These are phyloP conservation scores for Paraglomus occultum DNA, from an alignment of 192 early-diverging fungal genomes.

Conservation along the genomic window DNA sequence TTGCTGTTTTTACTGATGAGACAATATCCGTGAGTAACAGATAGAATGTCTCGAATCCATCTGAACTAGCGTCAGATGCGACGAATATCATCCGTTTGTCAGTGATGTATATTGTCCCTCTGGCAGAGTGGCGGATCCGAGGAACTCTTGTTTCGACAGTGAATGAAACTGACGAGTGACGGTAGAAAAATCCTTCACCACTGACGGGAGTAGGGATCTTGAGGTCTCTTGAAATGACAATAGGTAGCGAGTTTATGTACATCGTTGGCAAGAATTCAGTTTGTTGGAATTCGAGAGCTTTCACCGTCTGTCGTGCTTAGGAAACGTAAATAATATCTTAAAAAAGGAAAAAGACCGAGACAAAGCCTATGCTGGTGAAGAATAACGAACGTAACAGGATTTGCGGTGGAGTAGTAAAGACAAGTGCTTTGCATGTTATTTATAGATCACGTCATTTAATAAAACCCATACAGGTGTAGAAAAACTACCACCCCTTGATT, in stretches of 20 bases:
- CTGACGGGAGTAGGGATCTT: neutral
- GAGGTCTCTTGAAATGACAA: neutral
- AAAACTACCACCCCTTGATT: too few relatives aligned
- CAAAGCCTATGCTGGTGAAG: too few relatives aligned
- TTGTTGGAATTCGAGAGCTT: too few relatives aligned
- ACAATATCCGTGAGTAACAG: neutral
- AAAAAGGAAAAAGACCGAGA: too few relatives aligned
- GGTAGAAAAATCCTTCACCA: conserved; percentile 11
- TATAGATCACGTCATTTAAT: too few relatives aligned
- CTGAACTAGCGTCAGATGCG: neutral
- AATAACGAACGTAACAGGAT: too few relatives aligned
- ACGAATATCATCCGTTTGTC: conserved; percentile 19
- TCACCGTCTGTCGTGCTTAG: too few relatives aligned
- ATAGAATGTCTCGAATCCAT: conserved; percentile 8
- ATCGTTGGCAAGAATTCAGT: too few relatives aligned
- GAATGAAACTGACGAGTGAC: conserved; percentile 5
- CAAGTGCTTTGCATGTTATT: too few relatives aligned
- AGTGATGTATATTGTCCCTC: conserved; percentile 10
- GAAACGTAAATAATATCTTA: too few relatives aligned
- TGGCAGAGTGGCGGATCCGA: neutral
- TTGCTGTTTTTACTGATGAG: neutral
- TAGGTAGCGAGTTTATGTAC: conserved; percentile 5
- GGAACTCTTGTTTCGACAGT: neutral
- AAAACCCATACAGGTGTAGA: too few relatives aligned
- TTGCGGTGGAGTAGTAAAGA: too few relatives aligned